Conservation (phyloP, 257 asterid species). For the Nicotiana benthamiana region DNA sequence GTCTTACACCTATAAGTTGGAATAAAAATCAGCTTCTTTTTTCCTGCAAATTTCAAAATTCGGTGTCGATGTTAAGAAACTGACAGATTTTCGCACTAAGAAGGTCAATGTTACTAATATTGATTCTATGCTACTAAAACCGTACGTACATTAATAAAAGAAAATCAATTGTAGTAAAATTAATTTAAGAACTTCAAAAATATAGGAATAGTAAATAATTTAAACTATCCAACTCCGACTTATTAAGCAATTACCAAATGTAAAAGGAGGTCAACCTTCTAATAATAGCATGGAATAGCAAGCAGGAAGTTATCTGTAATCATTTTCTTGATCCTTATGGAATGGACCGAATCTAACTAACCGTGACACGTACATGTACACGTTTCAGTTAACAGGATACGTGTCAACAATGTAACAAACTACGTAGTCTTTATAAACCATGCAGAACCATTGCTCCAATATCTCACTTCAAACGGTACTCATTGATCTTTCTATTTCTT, state of each 20-base stretch:
- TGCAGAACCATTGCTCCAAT: background rate
- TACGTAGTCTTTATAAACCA: constrained; percentile 19
- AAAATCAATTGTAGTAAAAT: too few relatives aligned
- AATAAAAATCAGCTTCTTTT: too few relatives aligned
- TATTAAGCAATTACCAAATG: background rate
- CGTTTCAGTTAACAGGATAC: constrained; percentile 50
- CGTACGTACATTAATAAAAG: too few relatives aligned
- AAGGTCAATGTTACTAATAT: too few relatives aligned
- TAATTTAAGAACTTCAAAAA: too few relatives aligned
- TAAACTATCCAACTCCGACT: background rate
- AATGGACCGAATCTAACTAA: background rate
- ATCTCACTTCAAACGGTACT: background rate
- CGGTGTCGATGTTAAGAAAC: too few relatives aligned
- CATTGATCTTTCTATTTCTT: background rate
- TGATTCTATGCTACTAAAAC: too few relatives aligned
- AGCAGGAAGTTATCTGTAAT: background rate
- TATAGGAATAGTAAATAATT: too few relatives aligned
- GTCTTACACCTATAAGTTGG: too few relatives aligned
- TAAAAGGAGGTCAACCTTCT: background rate
- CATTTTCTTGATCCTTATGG: background rate
- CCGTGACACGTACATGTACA: constrained; percentile 38
- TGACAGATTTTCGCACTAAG: too few relatives aligned
- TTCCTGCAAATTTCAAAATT: too few relatives aligned
- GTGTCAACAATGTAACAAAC: constrained; percentile 24
- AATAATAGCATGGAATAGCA: background rate